These are phyloP conservation scores for Phytophthora macrochlamydospora DNA, from an alignment of 352 stramenopile genomes.

Conservation along the genomic window DNA sequence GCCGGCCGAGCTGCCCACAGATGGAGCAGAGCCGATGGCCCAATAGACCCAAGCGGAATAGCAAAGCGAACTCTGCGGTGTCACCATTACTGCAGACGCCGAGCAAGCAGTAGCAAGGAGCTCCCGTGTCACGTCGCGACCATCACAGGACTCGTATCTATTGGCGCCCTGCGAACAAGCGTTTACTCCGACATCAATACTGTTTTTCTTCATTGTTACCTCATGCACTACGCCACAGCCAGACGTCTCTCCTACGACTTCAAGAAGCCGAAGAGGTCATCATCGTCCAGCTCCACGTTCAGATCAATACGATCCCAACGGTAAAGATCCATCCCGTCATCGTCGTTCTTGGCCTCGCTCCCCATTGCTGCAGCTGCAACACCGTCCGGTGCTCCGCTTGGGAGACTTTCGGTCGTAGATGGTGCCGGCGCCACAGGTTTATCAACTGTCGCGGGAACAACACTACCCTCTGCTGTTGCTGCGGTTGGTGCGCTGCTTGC, in stretches of 20 bases:
- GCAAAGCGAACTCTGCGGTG: too few species aligned
- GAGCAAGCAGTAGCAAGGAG: too few species aligned
- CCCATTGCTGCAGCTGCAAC: slow-evolving; percentile 6
- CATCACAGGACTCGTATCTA: too few species aligned
- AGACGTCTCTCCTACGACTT: slow-evolving; percentile 55
- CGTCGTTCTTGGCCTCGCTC: slow-evolving; percentile 38
- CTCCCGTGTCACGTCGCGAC: too few species aligned
- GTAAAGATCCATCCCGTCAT: slow-evolving; percentile 74
- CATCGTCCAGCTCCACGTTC: slow-evolving; percentile 83
- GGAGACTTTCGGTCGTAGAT: not conserved
- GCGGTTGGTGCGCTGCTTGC: slow-evolving; percentile 6
- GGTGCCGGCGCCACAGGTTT: slow-evolving; percentile 15
- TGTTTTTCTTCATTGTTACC: slow-evolving; percentile 29
- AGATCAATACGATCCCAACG: slow-evolving; percentile 84
- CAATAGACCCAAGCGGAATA: slow-evolving; percentile 13
- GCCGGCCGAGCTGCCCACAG: slow-evolving; percentile 32
- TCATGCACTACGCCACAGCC: slow-evolving; percentile 31
- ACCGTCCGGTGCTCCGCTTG: slow-evolving; percentile 13
- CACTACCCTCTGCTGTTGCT: slow-evolving; percentile 1
- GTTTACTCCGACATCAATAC: slow-evolving; percentile 20
- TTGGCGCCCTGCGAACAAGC: too few species aligned
- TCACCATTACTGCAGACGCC: too few species aligned
- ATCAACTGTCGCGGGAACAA: not conserved
- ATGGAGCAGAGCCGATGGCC: slow-evolving; percentile 46
- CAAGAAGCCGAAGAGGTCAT: slow-evolving; percentile 88